Evolutionary conservation across 2,329 filamentous ascomycete species (phyloP), one percentile per base, ranked within the genome.

Genomic region (Dendryphion nanum): DNA sequence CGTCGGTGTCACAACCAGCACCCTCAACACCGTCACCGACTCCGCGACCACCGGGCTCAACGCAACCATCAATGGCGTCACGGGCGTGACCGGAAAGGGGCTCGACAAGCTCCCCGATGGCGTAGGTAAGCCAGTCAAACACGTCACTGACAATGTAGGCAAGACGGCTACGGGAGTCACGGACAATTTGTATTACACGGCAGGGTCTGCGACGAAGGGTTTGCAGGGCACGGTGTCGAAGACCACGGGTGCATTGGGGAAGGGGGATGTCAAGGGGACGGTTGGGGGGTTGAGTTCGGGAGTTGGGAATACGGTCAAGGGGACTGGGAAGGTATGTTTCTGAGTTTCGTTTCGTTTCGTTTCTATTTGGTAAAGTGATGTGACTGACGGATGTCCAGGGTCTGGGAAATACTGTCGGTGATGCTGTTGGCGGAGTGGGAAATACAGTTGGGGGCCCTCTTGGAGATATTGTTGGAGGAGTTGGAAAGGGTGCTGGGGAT

Each of bases 211-310:
- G 7, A 70, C 68, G 3, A 64, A 63, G 34, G 69, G 69, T 0
- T 39, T 71, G 5, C 67, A 70, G 20, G 61, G 64, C 4, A 72
- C 69, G 1, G 63, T 70, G 3, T 64, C 61, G 12, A 70, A 72
- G 42, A 73, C 70, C 1, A 70, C 69, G 2, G 55, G 58, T 3
- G 69, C 68, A 5, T 35, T 72, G n/a, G 67, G 67, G 2, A 63
- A 57, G 37, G 69, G 68, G 2, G 68, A 73, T 49, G 45, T 67
- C 13, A 62, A 55, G 33, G 69, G 68, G 0, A 59, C 59, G 3
- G 64, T 61, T 5, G 56, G 53, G 1, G 69, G 69, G 1, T 57
- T 63, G 14, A 64, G 61, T 2, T 59, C 49, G 23, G 68, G 67
- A 3, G 52, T 63, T 2, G 67, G 68, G 7, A 66, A 65, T 18